Conservation (phyloP, 1,284 basidiomycete genomes). For the Leccinum subrobustum region DNA sequence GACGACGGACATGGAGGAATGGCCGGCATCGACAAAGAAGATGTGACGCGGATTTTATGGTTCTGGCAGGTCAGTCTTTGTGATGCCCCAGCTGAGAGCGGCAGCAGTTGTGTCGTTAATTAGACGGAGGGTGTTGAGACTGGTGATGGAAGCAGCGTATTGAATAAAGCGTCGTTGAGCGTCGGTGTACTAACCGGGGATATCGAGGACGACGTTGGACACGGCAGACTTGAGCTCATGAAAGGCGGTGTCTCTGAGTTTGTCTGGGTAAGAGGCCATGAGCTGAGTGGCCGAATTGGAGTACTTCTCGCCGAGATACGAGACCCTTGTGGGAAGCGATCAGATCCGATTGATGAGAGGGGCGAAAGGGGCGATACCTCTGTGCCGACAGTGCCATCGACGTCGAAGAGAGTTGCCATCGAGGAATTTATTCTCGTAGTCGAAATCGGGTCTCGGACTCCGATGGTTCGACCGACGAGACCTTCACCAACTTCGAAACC, state of each 20-base stretch:
- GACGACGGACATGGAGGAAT: constrained; percentile 85
- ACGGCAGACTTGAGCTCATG: not conserved
- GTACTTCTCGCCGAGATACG: not conserved
- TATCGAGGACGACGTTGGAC: constrained; percentile 75
- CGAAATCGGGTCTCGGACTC: constrained; percentile 47
- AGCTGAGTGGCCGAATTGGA: not conserved
- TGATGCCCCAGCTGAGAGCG: not conserved
- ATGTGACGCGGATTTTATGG: constrained; percentile 54
- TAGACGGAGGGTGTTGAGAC: not conserved
- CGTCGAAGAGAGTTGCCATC: constrained; percentile 73
- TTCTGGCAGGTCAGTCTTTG: not conserved
- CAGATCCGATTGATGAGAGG: constrained; percentile 10
- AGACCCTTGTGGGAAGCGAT: constrained; percentile 55
- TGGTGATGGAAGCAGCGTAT: constrained; percentile 75
- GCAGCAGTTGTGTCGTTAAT: not conserved
- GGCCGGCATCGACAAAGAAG: constrained; percentile 91
- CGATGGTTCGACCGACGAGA: too few relatives aligned
- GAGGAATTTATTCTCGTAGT: constrained; percentile 81
- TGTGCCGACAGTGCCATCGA: constrained; percentile 76
- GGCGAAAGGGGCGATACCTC: constrained; percentile 52
- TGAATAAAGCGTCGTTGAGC: constrained; percentile 84
- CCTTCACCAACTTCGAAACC: too few relatives aligned
- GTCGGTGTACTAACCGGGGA: constrained; percentile 95
- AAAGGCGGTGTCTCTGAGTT: not conserved
- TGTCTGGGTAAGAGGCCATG: not conserved